Conservation (phyloP, 768 basidiomycete genomes). For the Mycena rosella region DNA sequence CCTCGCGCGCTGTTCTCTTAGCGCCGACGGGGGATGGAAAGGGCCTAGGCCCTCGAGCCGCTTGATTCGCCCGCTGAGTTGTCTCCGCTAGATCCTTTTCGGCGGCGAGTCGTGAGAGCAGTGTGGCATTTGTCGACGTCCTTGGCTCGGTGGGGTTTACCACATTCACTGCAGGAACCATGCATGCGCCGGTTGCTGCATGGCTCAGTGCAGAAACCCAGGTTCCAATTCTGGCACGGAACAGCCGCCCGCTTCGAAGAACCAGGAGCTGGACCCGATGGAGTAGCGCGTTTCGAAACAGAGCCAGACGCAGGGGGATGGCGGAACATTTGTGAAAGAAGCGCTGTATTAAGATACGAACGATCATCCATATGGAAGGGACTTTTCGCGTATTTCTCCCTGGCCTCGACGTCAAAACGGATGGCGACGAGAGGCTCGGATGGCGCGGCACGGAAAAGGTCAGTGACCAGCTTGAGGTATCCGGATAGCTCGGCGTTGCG, state of each 20-base stretch:
- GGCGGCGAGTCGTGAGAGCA: conserved; percentile 7
- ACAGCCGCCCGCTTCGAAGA: background rate
- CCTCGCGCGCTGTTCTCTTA: conserved; percentile 16
- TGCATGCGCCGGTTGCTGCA: conserved; percentile 28
- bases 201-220: conserved; percentile 28
- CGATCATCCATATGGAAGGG: conserved; percentile 29
- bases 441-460: conserved; percentile 24
- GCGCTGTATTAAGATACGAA: background rate
- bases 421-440: conserved; percentile 21
- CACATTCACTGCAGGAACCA: conserved; percentile 32
- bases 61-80: conserved; percentile 43
- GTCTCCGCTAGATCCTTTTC: conserved; percentile 15
- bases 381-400: conserved; percentile 26
- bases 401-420: conserved; percentile 20
- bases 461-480: conserved; percentile 23
- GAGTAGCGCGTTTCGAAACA: background rate
- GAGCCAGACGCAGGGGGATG: background rate
- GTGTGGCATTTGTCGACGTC: conserved; percentile 19
- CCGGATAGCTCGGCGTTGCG: conserved; percentile 11
- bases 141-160: conserved; percentile 26
- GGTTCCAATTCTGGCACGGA: conserved; percentile 36
- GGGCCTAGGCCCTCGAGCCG: conserved; percentile 50
- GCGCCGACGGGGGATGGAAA: background rate
- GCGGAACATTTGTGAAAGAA: conserved; percentile 7
- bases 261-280: background rate